Base-by-base conservation (phyloP, 345 rosid genomes). In the Syzygium oleosum region DNA sequence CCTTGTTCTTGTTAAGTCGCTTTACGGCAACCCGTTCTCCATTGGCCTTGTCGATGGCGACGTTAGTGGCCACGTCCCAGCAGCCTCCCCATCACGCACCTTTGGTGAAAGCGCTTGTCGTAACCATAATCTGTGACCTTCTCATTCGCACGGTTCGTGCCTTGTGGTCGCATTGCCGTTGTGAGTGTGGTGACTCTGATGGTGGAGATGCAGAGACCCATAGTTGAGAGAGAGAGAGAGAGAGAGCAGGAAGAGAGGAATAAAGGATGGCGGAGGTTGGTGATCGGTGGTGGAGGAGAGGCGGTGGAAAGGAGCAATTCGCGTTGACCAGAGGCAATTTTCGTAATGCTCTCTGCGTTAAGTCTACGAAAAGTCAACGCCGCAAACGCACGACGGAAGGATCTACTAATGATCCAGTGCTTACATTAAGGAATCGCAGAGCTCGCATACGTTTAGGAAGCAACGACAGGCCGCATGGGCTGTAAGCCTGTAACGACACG, bases 1-100 rank as follows among this genome's bases (percentile, higher is more conserved):
- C 98, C 99, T 95, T 96, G 77, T 91, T 95, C 85, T 96, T 95
- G 58, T 95, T 96, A 88, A 96, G 94, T 90, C 90, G 93, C 93
- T 95, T 95, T 27, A 91, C 97, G 0, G 99, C 99, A 77, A 95
- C 96, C 52, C 94, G 95, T 92, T 95, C 95, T 73, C 94, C 95
- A 55, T 84, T 91, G 19, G 54, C 87, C 90, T 95, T 94, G 56
- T 95, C 96, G 7, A 90, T 91, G 83, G 97, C 97, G 52, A 95
- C 98, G 84, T 93, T 92, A 21, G 85, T 96, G 98, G 31, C 98
- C 97, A 87, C 93, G 93, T 51, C 99, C 99, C 85, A 96, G 88
- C 89, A 96, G 89, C 84, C 93, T 94, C 25, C 98, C 99, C 65
- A 94, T 93, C 63, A 91, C 88, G 88, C 93, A 95, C 49, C 95